A percentile compares a stretch with the other conserved stretches of the same genome.
Conservation (phyloP, 2,329 filamentous ascomycete genomes). For the Hymenoscyphus repandus region DNA sequence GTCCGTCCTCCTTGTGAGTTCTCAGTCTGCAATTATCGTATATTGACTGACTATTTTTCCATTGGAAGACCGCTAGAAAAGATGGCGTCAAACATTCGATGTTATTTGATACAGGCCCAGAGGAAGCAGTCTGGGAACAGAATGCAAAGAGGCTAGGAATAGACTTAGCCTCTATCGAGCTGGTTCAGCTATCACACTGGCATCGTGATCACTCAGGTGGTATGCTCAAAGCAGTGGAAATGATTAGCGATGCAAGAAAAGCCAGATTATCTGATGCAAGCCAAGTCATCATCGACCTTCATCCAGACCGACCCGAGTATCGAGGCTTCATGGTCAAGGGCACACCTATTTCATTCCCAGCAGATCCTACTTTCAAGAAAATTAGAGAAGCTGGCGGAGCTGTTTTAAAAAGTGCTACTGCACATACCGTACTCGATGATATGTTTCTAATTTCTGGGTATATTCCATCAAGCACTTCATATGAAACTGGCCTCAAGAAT, state of each 20-base stretch:
- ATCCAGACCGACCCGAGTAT: slow-evolving; percentile 46
- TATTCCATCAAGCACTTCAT: slow-evolving; percentile 44
- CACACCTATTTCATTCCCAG: slow-evolving; percentile 43
- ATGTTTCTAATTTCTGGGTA: slow-evolving; percentile 49
- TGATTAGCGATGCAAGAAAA: slow-evolving; percentile 40
- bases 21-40: background rate
- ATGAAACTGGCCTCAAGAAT: slow-evolving; percentile 42
- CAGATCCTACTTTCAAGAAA: slow-evolving; percentile 46
- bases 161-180: slow-evolving; percentile 39
- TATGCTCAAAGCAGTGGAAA: slow-evolving; percentile 42
- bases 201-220: slow-evolving; percentile 49
- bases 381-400: slow-evolving; percentile 38
- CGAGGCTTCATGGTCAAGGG: slow-evolving; percentile 40
- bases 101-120: slow-evolving; percentile 49
- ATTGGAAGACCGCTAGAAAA: slow-evolving; percentile 40
- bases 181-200: slow-evolving; percentile 48
- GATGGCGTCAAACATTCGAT: slow-evolving; percentile 40
- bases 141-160: slow-evolving; percentile 41
- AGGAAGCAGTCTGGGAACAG: slow-evolving; percentile 45
- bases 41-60: background rate
- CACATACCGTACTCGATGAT: slow-evolving; percentile 43
- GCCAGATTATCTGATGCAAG: slow-evolving; percentile 14
- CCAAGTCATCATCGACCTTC: slow-evolving; percentile 42
- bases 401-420: slow-evolving; percentile 34
- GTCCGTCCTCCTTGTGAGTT: slow-evolving; percentile 44